Percentiles rank a stretch among this genome's conserved stretches.
phyloP scores from a whole-genome alignment of 2,329 filamentous ascomycete species.

The Plectosphaerella plurivora region DNA sequence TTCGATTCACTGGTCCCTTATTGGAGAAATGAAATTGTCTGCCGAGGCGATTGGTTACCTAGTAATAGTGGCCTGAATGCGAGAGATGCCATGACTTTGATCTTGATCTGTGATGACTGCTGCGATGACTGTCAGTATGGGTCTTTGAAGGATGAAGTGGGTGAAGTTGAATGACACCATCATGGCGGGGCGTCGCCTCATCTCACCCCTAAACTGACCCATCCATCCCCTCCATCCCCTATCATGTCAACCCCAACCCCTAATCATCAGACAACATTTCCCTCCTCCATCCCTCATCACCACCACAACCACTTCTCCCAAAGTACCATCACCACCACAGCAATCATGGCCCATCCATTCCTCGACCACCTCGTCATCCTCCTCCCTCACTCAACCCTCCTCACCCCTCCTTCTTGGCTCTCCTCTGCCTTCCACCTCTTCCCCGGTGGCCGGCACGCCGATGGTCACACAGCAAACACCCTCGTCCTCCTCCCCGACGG shows the following conservation, averaged over 20 bases:
- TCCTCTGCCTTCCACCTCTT: constrained; percentile 51
- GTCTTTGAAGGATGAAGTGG: too few relatives aligned
- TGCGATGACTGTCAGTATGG: too few relatives aligned
- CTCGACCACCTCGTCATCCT: constrained; percentile 4
- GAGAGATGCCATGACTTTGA: too few relatives aligned
- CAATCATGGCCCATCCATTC: neutral
- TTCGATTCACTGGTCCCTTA: too few relatives aligned
- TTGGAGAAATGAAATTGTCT: too few relatives aligned
- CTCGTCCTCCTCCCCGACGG: constrained; percentile 61
- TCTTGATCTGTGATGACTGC: too few relatives aligned
- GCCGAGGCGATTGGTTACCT: too few relatives aligned
- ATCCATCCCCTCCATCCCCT: too few relatives aligned
- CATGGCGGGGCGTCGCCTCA: neutral
- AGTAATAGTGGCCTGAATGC: too few relatives aligned
- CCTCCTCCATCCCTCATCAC: neutral
- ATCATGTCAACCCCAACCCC: neutral
- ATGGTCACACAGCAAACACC: constrained; percentile 55
- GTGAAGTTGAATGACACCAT: neutral
- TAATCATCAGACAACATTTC: neutral
- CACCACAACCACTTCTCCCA: neutral
- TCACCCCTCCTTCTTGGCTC: constrained; percentile 1
- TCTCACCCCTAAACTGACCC: neutral
- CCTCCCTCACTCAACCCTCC: constrained; percentile 1
- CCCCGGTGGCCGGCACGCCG: constrained; percentile 57
- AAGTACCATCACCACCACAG: neutral